phyloP scores from a whole-genome alignment of 1,139 yeast species.

The Geotrichum siamense region DNA sequence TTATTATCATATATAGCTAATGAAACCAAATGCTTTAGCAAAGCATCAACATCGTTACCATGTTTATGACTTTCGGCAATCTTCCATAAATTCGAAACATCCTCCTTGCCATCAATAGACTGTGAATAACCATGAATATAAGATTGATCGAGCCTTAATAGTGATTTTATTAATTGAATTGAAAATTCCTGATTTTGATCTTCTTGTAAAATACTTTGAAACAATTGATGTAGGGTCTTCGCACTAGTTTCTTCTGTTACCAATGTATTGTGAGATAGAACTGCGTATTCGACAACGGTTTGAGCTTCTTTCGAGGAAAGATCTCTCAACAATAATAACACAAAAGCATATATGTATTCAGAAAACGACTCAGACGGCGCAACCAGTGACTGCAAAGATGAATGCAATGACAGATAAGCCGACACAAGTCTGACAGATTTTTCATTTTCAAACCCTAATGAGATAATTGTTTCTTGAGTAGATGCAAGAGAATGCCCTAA shows the following conservation, averaged over 20 bases:
- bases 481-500: neutral
- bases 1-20: neutral
- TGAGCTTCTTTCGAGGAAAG: neutral
- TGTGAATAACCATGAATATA: conserved; percentile 9
- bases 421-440: neutral
- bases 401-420: conserved; percentile 7
- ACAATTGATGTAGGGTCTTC: conserved; percentile 1
- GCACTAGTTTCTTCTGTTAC: conserved; percentile 1
- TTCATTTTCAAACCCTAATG: conserved; percentile 1
- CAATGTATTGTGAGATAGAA: conserved; percentile 11
- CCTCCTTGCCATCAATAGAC: conserved; percentile 10
- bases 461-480: conserved; percentile 3
- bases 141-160: conserved; percentile 7
- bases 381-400: conserved; percentile 1
- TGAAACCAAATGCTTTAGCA: conserved; percentile 9
- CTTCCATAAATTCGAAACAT: conserved; percentile 13
- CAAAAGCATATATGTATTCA: conserved; percentile 4
- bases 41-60: conserved; percentile 8
- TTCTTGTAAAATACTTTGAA: conserved; percentile 7
- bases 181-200: conserved; percentile 5
- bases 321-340: neutral
- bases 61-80: conserved; percentile 11
- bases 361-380: conserved; percentile 12
- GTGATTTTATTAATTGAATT: neutral
- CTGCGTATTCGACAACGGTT: conserved; percentile 4